phyloP scores from a whole-genome alignment of 257 asterid genomes.

The Solanum peruvianum region DNA sequence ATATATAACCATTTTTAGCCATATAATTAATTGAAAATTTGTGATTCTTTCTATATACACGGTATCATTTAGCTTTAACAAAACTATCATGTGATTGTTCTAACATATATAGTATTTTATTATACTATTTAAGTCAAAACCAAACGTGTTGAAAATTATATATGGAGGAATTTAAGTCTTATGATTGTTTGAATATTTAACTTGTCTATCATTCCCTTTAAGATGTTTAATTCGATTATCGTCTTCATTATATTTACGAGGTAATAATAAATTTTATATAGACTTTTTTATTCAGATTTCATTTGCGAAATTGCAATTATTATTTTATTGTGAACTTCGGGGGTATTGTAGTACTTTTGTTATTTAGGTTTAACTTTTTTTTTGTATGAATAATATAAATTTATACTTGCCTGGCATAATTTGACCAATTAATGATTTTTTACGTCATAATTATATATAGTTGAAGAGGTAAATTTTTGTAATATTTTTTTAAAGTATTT shows the following conservation, averaged over 20 bases:
- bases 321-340: background rate
- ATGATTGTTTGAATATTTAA: background rate
- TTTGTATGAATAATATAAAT: background rate
- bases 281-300: background rate
- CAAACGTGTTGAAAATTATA: background rate
- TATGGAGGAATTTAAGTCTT: background rate
- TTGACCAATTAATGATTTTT: background rate
- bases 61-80: background rate
- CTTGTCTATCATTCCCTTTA: background rate
- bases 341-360: background rate
- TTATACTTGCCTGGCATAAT: background rate
- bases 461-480: background rate
- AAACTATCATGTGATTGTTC: background rate
- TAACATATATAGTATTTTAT: background rate
- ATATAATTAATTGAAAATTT: background rate
- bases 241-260: no score
- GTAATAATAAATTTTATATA: background rate
- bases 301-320: accelerated
- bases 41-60: background rate
- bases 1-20: background rate
- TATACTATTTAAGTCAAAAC: background rate
- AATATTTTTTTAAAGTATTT: accelerated
- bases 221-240: no score
- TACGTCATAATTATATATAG: no score
- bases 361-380: background rate